Percentiles rank a stretch among this genome's conserved stretches.
Evolutionary conservation across 208 protist genomes (phyloP).

Genomic region (Leishmania braziliensis): DNA sequence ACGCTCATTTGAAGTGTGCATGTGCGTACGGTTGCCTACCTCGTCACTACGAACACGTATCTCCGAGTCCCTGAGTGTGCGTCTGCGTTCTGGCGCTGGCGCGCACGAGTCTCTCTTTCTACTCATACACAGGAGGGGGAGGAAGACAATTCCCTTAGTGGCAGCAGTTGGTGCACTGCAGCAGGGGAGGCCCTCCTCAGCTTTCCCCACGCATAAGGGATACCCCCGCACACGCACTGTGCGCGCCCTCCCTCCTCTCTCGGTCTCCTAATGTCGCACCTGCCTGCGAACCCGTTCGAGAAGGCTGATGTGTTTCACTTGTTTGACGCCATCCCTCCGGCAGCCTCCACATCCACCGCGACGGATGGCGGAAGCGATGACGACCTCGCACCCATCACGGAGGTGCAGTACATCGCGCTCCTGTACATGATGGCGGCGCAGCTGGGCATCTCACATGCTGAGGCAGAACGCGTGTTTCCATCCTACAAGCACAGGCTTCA

Average conservation of each 20-base stretch:
- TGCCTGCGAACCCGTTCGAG: slow-evolving; percentile 9
- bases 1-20: not conserved
- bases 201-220: not conserved
- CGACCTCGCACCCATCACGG: slow-evolving; percentile 10
- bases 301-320: slow-evolving; percentile 42
- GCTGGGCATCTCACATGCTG: slow-evolving; percentile 13
- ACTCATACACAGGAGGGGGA: not conserved
- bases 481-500: not conserved
- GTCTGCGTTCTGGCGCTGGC: not conserved
- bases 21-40: not conserved
- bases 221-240: not conserved
- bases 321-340: slow-evolving; percentile 15
- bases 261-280: slow-evolving; percentile 8
- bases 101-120: not conserved
- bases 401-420: slow-evolving; percentile 30
- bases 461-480: slow-evolving; percentile 20
- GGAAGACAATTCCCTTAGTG: not conserved
- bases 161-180: not conserved
- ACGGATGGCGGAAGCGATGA: slow-evolving; percentile 6
- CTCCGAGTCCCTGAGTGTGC: not conserved
- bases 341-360: not conserved
- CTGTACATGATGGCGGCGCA: slow-evolving; percentile 28
- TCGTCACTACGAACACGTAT: not conserved
- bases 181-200: not conserved
- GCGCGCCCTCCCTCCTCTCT: not conserved